Evolutionary conservation across 2,329 filamentous ascomycete species (phyloP).

Genomic region (Amesomyces nigricolor): DNA sequence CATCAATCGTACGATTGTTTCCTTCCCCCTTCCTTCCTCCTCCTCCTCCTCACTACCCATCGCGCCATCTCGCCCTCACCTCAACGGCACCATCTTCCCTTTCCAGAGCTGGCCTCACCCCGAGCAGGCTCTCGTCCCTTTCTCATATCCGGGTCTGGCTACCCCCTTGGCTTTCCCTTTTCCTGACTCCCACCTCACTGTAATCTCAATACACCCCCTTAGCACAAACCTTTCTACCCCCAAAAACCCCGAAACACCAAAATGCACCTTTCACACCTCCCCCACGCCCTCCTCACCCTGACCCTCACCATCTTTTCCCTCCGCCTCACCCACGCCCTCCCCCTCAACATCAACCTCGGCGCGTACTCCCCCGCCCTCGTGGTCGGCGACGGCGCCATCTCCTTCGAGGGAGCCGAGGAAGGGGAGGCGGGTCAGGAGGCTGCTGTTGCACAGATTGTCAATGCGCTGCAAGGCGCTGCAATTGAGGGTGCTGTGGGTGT

Average conservation of each 20-base stretch:
- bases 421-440: constrained; percentile 33
- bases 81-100: too few relatives aligned
- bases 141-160: background rate
- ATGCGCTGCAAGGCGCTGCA: constrained; percentile 39
- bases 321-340: constrained; percentile 33
- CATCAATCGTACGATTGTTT: background rate
- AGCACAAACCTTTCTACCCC: too few relatives aligned
- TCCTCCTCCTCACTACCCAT: background rate
- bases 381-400: constrained; percentile 50
- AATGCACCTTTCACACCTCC: constrained; percentile 1
- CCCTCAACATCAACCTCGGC: constrained; percentile 48
- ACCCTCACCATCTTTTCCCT: constrained; percentile 10
- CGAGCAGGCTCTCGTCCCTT: background rate
- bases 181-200: background rate
- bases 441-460: constrained; percentile 31
- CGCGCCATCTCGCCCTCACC: too few relatives aligned
- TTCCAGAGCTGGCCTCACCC: background rate
- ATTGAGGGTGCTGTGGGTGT: constrained; percentile 34
- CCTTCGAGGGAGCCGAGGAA: constrained; percentile 35
- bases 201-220: too few relatives aligned
- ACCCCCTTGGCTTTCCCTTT: background rate
- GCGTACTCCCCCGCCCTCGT: constrained; percentile 47
- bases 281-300: constrained; percentile 2
- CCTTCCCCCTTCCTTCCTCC: too few relatives aligned
- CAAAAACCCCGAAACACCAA: background rate